These are phyloP conservation scores for Curvularia spicifera DNA, from an alignment of 2,329 filamentous ascomycete genomes.

Conservation along the genomic window DNA sequence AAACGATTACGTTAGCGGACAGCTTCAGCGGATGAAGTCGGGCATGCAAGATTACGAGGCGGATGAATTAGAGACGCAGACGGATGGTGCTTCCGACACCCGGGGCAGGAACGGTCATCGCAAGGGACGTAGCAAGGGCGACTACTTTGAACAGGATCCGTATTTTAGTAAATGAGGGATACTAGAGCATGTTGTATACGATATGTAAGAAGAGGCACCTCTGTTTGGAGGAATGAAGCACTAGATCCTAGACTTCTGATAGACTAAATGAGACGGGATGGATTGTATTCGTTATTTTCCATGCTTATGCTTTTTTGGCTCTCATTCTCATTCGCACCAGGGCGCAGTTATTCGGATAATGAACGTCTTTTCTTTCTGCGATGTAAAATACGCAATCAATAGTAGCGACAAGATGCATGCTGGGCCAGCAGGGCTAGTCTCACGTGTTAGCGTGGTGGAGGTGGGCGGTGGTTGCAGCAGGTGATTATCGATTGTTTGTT, in stretches of 20 bases:
- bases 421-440: constrained; percentile 3
- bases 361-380: background rate
- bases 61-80: constrained; percentile 68
- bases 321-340: background rate
- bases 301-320: background rate
- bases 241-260: constrained; percentile 33
- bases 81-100: constrained; percentile 51
- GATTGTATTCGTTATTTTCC: background rate
- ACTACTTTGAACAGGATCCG: constrained; percentile 42
- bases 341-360: background rate
- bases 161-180: constrained; percentile 33
- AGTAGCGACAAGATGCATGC: background rate
- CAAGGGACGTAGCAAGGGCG: constrained; percentile 25
- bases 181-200: background rate
- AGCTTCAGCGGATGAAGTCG: constrained; percentile 75
- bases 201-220: background rate
- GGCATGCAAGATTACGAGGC: constrained; percentile 61
- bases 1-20: constrained; percentile 80
- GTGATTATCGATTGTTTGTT: constrained; percentile 27
- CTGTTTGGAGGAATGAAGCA: background rate
- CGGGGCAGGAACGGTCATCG: constrained; percentile 31
- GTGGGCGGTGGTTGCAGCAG: constrained; percentile 13
- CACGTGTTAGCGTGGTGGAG: constrained; percentile 24
- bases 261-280: constrained; percentile 20
- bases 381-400: background rate